phyloP scores from a whole-genome alignment of 2,329 filamentous ascomycete species.

The Phoma sp. region DNA sequence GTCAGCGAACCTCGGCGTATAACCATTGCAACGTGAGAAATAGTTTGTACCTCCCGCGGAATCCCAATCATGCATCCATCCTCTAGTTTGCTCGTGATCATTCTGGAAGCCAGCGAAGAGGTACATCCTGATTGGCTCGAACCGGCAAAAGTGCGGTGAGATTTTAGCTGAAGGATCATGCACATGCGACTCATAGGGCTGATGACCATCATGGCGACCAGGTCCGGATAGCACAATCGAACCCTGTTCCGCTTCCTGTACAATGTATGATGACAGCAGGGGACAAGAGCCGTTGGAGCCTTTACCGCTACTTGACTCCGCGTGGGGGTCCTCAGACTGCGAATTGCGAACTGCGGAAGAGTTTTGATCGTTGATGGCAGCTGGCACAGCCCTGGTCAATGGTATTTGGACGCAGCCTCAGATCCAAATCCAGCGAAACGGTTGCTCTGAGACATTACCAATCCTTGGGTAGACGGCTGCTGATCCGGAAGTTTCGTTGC shows the following conservation, averaged over 20 bases:
- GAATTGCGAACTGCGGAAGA: neutral
- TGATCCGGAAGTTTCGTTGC: conserved; percentile 8
- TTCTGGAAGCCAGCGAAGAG: conserved; percentile 7
- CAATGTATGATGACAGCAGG: conserved; percentile 12
- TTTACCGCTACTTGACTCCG: conserved; percentile 24
- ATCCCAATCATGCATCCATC: conserved; percentile 3
- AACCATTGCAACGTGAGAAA: neutral
- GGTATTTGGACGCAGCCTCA: conserved; percentile 5
- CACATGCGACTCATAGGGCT: conserved; percentile 32
- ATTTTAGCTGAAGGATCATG: conserved; percentile 22
- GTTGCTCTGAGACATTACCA: conserved; percentile 16
- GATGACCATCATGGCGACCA: conserved; percentile 22
- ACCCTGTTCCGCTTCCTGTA: conserved; percentile 2
- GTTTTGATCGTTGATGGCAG: neutral
- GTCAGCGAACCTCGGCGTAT: conserved; percentile 7
- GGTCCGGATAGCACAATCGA: conserved; percentile 7
- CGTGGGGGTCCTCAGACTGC: conserved; percentile 12
- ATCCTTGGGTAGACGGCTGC: conserved; percentile 14
- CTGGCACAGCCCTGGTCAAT: conserved; percentile 14
- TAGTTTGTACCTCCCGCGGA: neutral
- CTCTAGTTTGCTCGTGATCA: neutral
- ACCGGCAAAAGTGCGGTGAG: conserved; percentile 35
- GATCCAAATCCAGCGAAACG: conserved; percentile 12
- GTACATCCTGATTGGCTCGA: conserved; percentile 16
- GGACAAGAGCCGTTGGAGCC: conserved; percentile 6